phyloP scores from a whole-genome alignment of 164 flowering plant species.

The Magnolia kwangsiensis region DNA sequence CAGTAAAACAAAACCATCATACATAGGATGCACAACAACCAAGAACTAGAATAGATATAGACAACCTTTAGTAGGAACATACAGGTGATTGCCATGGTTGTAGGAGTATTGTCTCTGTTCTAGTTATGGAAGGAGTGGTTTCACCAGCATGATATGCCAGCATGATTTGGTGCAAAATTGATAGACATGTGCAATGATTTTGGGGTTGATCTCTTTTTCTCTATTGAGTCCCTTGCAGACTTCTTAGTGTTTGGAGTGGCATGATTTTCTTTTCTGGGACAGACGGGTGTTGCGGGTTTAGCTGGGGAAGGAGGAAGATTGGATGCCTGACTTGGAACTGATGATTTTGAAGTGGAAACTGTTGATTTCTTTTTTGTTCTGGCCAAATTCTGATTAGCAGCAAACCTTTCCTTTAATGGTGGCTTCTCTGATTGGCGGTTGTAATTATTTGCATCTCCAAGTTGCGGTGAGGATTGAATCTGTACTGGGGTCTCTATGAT shows the following conservation, averaged over 20 bases:
- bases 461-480: conserved; percentile 16
- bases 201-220: conserved; percentile 32
- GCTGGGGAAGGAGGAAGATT: conserved; percentile 27
- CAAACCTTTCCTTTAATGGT: conserved; percentile 25
- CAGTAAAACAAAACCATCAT: too few relatives aligned
- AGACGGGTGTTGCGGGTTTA: conserved; percentile 24
- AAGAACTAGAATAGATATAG: not conserved
- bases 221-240: conserved; percentile 16
- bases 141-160: too few relatives aligned
- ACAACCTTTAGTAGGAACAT: not conserved
- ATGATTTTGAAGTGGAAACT: conserved; percentile 28
- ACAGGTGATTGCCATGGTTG: not conserved
- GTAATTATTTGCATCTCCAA: conserved; percentile 19
- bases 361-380: conserved; percentile 23
- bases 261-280: conserved; percentile 23
- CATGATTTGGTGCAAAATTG: conserved; percentile 33
- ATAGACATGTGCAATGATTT: conserved; percentile 67
- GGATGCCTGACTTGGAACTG: conserved; percentile 25
- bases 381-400: conserved; percentile 16
- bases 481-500: conserved; percentile 12
- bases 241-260: conserved; percentile 27
- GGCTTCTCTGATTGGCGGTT: conserved; percentile 14
- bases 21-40: too few relatives aligned
- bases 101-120: not conserved
- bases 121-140: conserved; percentile 12